Evolutionary conservation across 176 grass and related monocot genomes (phyloP), one percentile per base, ranked within the genome.

Genomic region (Pontederia crassipes): DNA sequence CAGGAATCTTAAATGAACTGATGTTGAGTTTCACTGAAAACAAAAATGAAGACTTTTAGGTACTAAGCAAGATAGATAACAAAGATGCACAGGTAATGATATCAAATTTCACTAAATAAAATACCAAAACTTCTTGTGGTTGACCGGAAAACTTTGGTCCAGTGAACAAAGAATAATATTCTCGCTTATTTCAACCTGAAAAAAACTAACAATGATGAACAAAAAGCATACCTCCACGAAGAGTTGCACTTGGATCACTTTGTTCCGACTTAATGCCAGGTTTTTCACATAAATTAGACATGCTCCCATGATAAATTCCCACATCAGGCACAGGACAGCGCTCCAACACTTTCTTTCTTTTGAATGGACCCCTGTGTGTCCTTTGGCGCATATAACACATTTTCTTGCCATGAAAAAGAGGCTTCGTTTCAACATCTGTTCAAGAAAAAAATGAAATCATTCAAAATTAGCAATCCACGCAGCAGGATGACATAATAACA

Each of bases 1-100:
- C 87, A 60, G 91, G 91, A 50, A 96, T 81, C 73, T 96, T 86
- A 75, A 96, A 90, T 46, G 91, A 96, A 55, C 87, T 90, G 67
- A 96, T 90, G 57, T 65, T 84, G 58, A 96, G 69, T 75, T 90
- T 90, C 64, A 96, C 91, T 89, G 78, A 13, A 78, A 72, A 45
- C 10, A 57, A 12, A 72, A 73, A 77, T 12, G 8, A 59, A 5
- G 11, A 2, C 26, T 28, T 52, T 28, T 17, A 64, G 46, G 9
- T 64, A 53, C 55, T 64, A 74, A 65, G 14, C 24, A 55, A 53
- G 1, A 62, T 62, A 28, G 10, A 9, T 28, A 61, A 35, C 32
- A 11, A 61, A 27, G 9, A 61, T 13, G 12, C 27, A 61, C 13
- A 13, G 24, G 8, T 45, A 15, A 62, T 50, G 53, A 57, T 82